Conservation (phyloP, 352 stramenopile genomes). For the Phytophthora fragariae region DNA sequence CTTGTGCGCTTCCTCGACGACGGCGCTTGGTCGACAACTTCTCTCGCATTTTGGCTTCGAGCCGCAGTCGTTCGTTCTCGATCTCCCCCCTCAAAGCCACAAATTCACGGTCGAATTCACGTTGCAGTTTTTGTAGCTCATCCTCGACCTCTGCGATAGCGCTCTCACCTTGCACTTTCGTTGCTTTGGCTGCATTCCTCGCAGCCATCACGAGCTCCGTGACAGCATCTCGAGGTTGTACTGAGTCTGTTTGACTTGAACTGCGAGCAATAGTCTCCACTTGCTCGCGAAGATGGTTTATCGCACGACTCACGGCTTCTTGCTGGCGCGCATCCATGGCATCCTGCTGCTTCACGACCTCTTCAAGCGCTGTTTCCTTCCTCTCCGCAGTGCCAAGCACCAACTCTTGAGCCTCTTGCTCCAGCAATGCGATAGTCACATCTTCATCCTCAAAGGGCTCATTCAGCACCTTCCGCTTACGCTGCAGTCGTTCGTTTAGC, state of each 20-base stretch:
- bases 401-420: constrained; percentile 22
- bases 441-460: background rate
- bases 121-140: constrained; percentile 29
- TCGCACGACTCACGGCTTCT: constrained; percentile 20
- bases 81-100: constrained; percentile 20
- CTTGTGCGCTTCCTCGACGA: background rate
- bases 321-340: constrained; percentile 42
- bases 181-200: constrained; percentile 7
- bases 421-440: background rate
- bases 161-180: constrained; percentile 19
- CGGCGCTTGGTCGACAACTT: constrained; percentile 22
- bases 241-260: background rate
- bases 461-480: constrained; percentile 17
- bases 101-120: constrained; percentile 31
- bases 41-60: constrained; percentile 31
- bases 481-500: constrained; percentile 34
- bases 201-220: background rate
- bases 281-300: constrained; percentile 23
- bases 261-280: background rate
- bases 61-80: constrained; percentile 27
- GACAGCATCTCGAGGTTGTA: background rate
- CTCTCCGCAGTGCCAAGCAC: constrained; percentile 8
- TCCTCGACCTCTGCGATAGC: constrained; percentile 13
- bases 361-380: constrained; percentile 43
- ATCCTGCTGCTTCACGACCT: constrained; percentile 49